phyloP scores from a whole-genome alignment of 768 basidiomycete genomes.

The Hypholoma fasciculare region DNA sequence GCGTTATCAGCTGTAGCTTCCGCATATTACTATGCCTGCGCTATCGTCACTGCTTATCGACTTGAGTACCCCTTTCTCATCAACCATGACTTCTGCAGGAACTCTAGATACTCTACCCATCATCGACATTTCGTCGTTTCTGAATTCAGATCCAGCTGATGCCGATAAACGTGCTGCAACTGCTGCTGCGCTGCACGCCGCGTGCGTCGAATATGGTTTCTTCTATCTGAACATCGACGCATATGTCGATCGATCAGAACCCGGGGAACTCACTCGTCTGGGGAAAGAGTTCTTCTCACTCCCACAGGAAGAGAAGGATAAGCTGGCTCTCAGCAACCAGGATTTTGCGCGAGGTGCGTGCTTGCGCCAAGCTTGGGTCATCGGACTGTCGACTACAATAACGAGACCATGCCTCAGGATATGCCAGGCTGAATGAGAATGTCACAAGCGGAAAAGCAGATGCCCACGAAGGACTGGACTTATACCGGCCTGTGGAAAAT shows the following conservation, averaged over 20 bases:
- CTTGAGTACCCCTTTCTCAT: neutral
- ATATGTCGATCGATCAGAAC: conserved; percentile 55
- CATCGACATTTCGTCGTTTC: conserved; percentile 70
- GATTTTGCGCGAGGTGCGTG: conserved; percentile 75
- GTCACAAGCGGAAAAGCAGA: conserved; percentile 84
- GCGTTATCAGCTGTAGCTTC: too few species aligned
- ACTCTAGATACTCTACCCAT: conserved; percentile 52
- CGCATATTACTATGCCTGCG: too few species aligned
- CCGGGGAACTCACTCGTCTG: conserved; percentile 62
- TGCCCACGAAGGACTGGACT: conserved; percentile 83
- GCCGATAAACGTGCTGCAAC: conserved; percentile 42
- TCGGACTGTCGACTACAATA: neutral
- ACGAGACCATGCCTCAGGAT: conserved; percentile 50
- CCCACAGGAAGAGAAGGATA: conserved; percentile 78
- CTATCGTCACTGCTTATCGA: neutral
- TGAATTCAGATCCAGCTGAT: conserved; percentile 34
- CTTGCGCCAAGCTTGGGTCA: neutral
- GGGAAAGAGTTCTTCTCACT: conserved; percentile 73
- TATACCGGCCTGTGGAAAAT: conserved; percentile 71
- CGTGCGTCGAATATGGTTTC: conserved; percentile 82
- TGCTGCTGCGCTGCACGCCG: conserved; percentile 63
- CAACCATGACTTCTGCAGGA: conserved; percentile 3
- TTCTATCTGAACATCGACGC: conserved; percentile 80
- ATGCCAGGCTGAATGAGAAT: conserved; percentile 79
- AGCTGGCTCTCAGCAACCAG: conserved; percentile 62